Base-by-base conservation (phyloP, 129 eudicot genomes). In the Pittosporum tobira region DNA sequence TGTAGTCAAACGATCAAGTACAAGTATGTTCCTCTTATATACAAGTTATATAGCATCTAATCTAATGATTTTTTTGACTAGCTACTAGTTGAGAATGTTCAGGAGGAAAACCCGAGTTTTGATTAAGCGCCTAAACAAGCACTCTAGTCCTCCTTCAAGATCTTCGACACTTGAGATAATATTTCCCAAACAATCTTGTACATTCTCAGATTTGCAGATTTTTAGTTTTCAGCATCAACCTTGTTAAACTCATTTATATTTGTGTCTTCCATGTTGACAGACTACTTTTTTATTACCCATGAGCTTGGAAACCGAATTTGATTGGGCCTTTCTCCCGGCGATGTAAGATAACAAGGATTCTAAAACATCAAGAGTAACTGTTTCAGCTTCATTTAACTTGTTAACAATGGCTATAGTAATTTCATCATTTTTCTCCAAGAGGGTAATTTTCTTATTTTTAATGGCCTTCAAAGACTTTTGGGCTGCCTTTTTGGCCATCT, bases 351-450 rank as follows among this genome's bases (percentile, higher is more conserved):
- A 37, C 72, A 67, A 58, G 34, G 64, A 58, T 38, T 67, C 52
- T 7, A 67, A 67, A 14, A 52, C 37, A 0, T 2, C 36, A 6
- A 61, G 30, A 8, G 69, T 71, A 2, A 28, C 43, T 0, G 69
- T 22, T 65, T 71, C 69, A 20, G 56, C 51, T 14, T 62, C 64
- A 22, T 63, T 47, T 7, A 57, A 10, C 64, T 54, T 71, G 51
- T 51, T 62, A 2, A 54, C 15, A 21, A 59, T 46, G 19, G 57
- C 64, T 9, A 53, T 18, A 6, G 42, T 31, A 44, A 46, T 36
- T 20, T 44, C 26, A 9, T 54, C 63, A 19, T 46, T 31, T 0
- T 63, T 69, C 31, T n/a, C 27, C 1, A 51, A 64, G 22, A 24
- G 6, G 9, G 20, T 19, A 27, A 57, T 20, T 6, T 40, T 26